phyloP scores from a whole-genome alignment of 1,284 basidiomycete genomes.

The Anthracocystis walkeri region DNA sequence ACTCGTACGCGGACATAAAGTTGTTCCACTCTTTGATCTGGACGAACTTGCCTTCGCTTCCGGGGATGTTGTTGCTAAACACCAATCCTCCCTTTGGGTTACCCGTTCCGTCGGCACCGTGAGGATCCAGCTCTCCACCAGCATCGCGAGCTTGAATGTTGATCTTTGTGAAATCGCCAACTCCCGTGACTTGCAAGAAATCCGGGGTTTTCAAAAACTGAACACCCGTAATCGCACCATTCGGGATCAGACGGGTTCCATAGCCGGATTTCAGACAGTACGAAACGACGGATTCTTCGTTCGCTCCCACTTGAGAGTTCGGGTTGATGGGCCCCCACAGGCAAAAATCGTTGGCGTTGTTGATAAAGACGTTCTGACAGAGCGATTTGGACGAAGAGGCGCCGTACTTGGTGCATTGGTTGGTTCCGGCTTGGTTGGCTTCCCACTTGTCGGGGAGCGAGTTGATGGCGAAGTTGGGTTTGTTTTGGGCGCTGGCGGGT shows the following conservation, averaged over 20 bases:
- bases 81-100: constrained; percentile 59
- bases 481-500: constrained; percentile 27
- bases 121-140: constrained; percentile 59
- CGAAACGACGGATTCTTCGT: constrained; percentile 76
- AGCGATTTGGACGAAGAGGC: constrained; percentile 42
- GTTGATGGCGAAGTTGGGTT: constrained; percentile 54
- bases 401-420: constrained; percentile 59
- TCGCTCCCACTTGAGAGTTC: constrained; percentile 49
- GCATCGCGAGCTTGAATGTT: constrained; percentile 36
- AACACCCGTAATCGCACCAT: constrained; percentile 79
- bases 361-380: constrained; percentile 67
- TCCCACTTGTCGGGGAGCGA: constrained; percentile 64
- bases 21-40: constrained; percentile 60
- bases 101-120: constrained; percentile 53
- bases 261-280: constrained; percentile 76
- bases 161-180: constrained; percentile 77
- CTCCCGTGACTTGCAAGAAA: constrained; percentile 78
- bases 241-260: constrained; percentile 78
- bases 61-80: constrained; percentile 43
- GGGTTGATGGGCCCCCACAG: constrained; percentile 56
- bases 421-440: constrained; percentile 60
- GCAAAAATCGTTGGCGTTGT: constrained; percentile 64
- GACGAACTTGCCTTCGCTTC: constrained; percentile 35
- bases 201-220: constrained; percentile 78
- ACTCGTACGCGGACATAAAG: constrained; percentile 55